Evolutionary conservation across 768 basidiomycete genomes (phyloP), one percentile per base, ranked within the genome.

Genomic region (Xerocomellus intermedius): DNA sequence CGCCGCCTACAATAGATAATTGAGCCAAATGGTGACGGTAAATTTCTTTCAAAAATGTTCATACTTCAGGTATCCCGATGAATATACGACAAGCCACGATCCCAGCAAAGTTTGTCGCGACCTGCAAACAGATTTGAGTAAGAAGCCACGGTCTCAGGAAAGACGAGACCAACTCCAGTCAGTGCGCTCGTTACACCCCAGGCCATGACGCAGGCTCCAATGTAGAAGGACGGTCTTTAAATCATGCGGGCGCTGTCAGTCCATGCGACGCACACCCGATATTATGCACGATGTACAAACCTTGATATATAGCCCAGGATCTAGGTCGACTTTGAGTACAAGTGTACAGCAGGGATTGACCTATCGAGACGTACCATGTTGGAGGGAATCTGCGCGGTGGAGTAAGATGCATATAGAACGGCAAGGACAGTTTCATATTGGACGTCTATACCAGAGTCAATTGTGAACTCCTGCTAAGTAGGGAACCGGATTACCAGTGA

Each of bases 131-230:
- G 21, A 47, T 10, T 0, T 55, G 38, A 58, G 43, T 14, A 10
- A 49, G 17, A 35, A 33, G 6, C 14, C 2, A 6, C 5, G 10
- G 14, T 16, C 4, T 35, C 19, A n/a, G 12, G 19, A 50, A 33
- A 33, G 26, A 43, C 9, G 10, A n/a, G 16, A 57, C 46, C 3
- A 28, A 85, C 84, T 13, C 85, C 87, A 19, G 85, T 87, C 43
- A 86, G 63, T 4, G 80, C 74, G 48, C 84, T 86, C 3, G 81
- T 83, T 16, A 85, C 47, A 3, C 86, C 85, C 85, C 86, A 89
- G 3, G 77, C 58, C 21, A 83, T 70, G 12, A 86, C 81, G 52
- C 85, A 86, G 22, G 65, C 57, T 2, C 83, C 81, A 8, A 89
- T 85, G 64, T 84, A 86, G 36, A 78, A 64, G 0, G 84, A 82